These are phyloP conservation scores for Solidago caesia DNA, from an alignment of 129 eudicot species.

Conservation along the genomic window DNA sequence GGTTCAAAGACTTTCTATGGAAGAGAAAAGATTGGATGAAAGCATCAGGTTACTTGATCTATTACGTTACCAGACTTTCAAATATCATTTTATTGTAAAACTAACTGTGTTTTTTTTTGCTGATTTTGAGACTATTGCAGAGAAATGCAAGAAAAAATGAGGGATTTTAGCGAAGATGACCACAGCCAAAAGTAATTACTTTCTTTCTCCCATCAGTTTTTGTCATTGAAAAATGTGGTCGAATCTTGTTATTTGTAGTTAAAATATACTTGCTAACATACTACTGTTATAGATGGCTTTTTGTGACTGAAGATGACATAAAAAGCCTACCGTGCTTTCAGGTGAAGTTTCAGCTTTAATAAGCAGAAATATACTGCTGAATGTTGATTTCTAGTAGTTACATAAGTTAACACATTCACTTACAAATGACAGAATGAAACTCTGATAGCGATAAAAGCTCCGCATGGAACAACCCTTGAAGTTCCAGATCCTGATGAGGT, in stretches of 20 bases:
- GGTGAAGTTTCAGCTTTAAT: conserved; percentile 44
- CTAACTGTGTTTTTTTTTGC: neutral
- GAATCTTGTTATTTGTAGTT: neutral
- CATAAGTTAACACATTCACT: neutral
- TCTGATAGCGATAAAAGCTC: conserved; percentile 69
- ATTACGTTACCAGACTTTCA: conserved; percentile 12
- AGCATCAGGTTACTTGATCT: conserved; percentile 63
- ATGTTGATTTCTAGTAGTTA: neutral
- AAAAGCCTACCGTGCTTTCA: conserved; percentile 68
- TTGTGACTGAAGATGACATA: conserved; percentile 79
- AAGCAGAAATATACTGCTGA: neutral
- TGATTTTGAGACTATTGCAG: conserved; percentile 45
- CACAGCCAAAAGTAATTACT: conserved; percentile 58
- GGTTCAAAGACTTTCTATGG: conserved; percentile 74
- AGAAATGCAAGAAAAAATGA: conserved; percentile 85
- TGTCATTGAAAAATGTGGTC: conserved; percentile 12
- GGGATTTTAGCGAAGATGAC: conserved; percentile 84
- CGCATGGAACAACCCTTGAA: conserved; percentile 86
- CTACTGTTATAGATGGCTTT: conserved; percentile 72
- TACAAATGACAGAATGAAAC: conserved; percentile 57
- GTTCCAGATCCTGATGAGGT: conserved; percentile 89
- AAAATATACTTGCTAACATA: neutral
- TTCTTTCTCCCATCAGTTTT: conserved; percentile 35
- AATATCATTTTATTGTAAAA: neutral
- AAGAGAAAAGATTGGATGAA: conserved; percentile 78